A percentile compares a stretch with the other conserved stretches of the same genome.
These are phyloP conservation scores for Rhynchosporium graminicola DNA, from an alignment of 2,329 filamentous ascomycete genomes.

Conservation along the genomic window DNA sequence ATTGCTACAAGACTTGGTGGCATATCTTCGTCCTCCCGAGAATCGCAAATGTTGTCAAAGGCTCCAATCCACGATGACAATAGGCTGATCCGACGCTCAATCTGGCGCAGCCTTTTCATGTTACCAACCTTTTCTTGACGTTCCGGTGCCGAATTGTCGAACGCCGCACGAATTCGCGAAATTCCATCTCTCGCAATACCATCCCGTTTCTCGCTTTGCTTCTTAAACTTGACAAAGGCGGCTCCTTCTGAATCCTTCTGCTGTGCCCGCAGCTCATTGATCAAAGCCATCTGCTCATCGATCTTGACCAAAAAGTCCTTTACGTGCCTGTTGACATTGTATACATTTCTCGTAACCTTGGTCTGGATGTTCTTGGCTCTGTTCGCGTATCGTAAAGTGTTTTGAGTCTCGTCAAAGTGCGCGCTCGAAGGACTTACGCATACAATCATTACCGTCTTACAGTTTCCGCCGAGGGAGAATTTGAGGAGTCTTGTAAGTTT, in stretches of 20 bases:
- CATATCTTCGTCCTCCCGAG: constrained; percentile 68
- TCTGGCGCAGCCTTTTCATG: constrained; percentile 79
- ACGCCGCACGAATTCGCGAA: constrained; percentile 76
- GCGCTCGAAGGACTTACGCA: constrained; percentile 95
- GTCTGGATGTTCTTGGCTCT: constrained; percentile 99
- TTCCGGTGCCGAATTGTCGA: constrained; percentile 76
- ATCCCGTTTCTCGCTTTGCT: constrained; percentile 84
- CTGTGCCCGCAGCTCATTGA: constrained; percentile 91
- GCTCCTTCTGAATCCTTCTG: constrained; percentile 84
- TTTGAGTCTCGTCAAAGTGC: constrained; percentile 97
- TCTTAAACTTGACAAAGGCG: constrained; percentile 86
- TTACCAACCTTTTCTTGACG: constrained; percentile 75
- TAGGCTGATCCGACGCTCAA: constrained; percentile 81
- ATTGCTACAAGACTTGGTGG: constrained; percentile 71
- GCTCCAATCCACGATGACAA: constrained; percentile 92
- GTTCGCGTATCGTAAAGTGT: constrained; percentile 95
- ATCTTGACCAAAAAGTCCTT: constrained; percentile 99
- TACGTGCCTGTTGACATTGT: constrained; percentile 98
- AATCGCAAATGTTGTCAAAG: constrained; percentile 80
- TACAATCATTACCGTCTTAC: constrained; percentile 99
- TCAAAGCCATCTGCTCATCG: constrained; percentile 95
- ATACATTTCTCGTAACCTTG: constrained; percentile 98
- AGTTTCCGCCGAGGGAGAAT: constrained; percentile 96
- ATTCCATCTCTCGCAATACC: constrained; percentile 75
- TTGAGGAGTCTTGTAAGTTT: constrained; percentile 95